Base-by-base conservation (phyloP, 495 filamentous ascomycete genomes). In the Penicillium ucsense region DNA sequence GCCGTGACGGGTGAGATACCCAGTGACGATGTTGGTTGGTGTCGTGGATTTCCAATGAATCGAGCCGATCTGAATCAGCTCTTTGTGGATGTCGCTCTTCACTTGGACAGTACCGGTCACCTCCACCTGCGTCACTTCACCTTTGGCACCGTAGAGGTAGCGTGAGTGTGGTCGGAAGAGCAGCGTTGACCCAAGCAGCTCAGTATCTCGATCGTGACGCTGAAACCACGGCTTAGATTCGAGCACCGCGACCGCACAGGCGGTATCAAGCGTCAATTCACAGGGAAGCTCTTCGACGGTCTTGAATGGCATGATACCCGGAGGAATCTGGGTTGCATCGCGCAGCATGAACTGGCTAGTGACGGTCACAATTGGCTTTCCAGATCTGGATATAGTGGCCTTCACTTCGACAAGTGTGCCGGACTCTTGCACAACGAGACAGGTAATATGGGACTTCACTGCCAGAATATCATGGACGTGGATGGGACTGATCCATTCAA, bases 401-500 rank as follows among this genome's bases (percentile, higher is more conserved):
- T 20, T 20, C 20, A 20, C 20, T 20, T 20, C 20, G 20, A 20
- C 20, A 20, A 20, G 20, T 20, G 20, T 20, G 20, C 27, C 5
- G 9, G 11, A 41, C 27, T 29, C 5, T 41, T 41, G 20, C 29
- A 20, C 38, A 41, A 41, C 29, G 6, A 3, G 20, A 6, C 20
- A 20, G 27, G 11, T 41, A n/a, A 41, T 29, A 27, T 41, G 9
- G 9, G 38, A 41, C 11, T 27, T 36, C 4, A 62, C 57, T 4
- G 11, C 35, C 3, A 67, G 45, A 29, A 31, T 55, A 38, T 67
- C 62, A 7, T 63, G 63, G 3, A 65, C 12, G 6, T 45, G 57
- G 3, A 45, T 0, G 63, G 54, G 0, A 29, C 20, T 8, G 50
- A 53, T 30, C 39, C 57, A 63, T 32, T 56, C 50, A 40, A 61